Base-by-base conservation (phyloP, 2,329 filamentous ascomycete genomes). In the Penicillium sp. region DNA sequence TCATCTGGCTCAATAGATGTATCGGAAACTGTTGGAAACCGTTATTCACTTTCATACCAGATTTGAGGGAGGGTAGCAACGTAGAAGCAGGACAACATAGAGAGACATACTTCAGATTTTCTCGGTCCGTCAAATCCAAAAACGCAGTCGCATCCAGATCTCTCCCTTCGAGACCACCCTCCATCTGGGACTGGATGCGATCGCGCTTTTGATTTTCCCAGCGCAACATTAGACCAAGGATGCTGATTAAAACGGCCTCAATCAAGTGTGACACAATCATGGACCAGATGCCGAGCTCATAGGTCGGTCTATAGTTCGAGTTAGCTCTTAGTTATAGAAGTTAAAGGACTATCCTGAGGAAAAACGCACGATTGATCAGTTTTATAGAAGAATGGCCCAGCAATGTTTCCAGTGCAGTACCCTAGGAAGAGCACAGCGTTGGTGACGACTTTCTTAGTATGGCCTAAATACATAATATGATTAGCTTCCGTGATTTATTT, bases 371-470 rank as follows among this genome's bases (percentile, higher is more conserved):
- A 65, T 57, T 84, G 78, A n/a, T 71, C 59, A 0, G 73, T 65
- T 44, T 76, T 75, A 64, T 82, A 84, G 66, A 83, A 83, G 64
- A 83, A 82, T 0, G 81, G 81, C 0, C 80, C 77, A 4, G 73
- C 75, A 37, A 83, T 80, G 57, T 83, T 83, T 5, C 80, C 80
- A 1, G 77, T 72, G 57, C 79, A 82, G 49, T 78, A 78, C 0
- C 78, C 79, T 9, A 83, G 69, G 66, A 80, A 82, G 2, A 82
- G 70, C 49, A 80, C 75, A 1, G 77, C 79, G 21, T 80, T 81
- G n/a, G 79, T 80, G 24, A 82, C 76, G 40, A 83, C 79, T 60
- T 84, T 82, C 61, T 83, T 83, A 1, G 79, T 81, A 53, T 81
- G 78, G 0, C 79, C 79, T 52, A 59, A 65, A 19, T 3, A 0